Base-by-base conservation (phyloP, 2,329 filamentous ascomycete genomes). In the Sporothrix brasiliensis region DNA sequence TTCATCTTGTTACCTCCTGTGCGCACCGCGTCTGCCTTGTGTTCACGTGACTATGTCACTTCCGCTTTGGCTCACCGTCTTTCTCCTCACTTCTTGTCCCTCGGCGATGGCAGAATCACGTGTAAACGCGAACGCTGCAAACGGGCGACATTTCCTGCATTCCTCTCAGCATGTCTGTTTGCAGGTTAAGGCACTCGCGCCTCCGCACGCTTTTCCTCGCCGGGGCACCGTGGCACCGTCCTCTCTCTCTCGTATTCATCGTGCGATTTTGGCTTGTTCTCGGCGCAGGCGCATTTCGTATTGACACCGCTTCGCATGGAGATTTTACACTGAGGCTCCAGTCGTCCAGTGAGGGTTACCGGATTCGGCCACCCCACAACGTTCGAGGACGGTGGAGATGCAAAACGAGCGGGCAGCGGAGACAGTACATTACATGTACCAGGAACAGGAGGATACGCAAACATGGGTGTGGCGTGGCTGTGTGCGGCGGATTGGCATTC, bases 61-160 rank as follows among this genome's bases (percentile, higher is more conserved):
- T 50, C 21, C 60, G 21, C 52, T 34, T 39, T 21, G 11, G 27
- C 63, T 52, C 61, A 50, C 44, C 44, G 41, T 30, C 63, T 52
- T 41, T 52, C 27, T 19, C 44, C 63, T 66, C 63, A 66, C 47
- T 2, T 13, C 63, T 66, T 65, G 61, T 66, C 47, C 63, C 44
- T 50, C 44, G 63, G 63, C 63, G 41, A 19, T 9, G 63, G 63
- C 63, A 66, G 63, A 66, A 66, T 66, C 63, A 66, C 47, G 63
- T 66, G 63, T 66, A 66, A 66, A 39, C 24, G 27, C 63, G 47
- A 66, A 50, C 44, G 7, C 24, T 34, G 44, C 34, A 41, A 24
- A 49, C 13, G 14, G 41, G 39, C 60, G 41, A 41, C 60, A 49
- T 13, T 16, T 47, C 58, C 21, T 44, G 27, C 16, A 63, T 27